Conservation (phyloP, 495 filamentous ascomycete species). For the Clavariopsis aquatica region DNA sequence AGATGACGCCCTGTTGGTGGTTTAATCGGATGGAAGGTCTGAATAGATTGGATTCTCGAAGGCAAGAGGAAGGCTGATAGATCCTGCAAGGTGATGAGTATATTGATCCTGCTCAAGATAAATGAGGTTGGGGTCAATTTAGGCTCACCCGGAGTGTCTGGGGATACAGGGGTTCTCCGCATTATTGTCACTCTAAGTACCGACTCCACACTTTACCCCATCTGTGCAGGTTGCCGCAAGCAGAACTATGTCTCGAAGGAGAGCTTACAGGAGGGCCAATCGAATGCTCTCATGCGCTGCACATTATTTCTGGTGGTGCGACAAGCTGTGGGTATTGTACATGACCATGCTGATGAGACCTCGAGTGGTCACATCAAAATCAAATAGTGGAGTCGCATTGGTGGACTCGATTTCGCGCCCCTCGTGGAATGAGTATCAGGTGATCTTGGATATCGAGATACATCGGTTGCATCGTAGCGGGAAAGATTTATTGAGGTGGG, state of each 20-base stretch:
- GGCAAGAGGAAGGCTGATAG: neutral
- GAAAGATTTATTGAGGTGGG: neutral
- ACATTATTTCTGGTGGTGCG: neutral
- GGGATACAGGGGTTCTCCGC: slow-evolving; percentile 24
- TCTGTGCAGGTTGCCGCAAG: neutral
- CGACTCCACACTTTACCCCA: neutral
- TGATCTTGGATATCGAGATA: neutral
- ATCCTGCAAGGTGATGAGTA: neutral
- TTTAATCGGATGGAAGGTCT: neutral
- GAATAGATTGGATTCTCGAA: neutral
- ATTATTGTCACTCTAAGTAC: slow-evolving; percentile 5
- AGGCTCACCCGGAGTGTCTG: slow-evolving; percentile 15
- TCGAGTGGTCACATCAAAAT: neutral
- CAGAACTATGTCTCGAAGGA: neutral
- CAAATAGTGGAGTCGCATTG: neutral
- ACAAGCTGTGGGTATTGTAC: neutral
- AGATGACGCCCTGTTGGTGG: neutral
- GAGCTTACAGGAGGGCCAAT: neutral
- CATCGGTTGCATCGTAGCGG: neutral
- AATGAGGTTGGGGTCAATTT: slow-evolving; percentile 20
- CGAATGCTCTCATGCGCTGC: neutral
- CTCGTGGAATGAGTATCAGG: slow-evolving; percentile 8
- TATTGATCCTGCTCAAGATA: slow-evolving; percentile 2
- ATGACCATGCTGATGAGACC: neutral
- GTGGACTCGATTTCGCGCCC: neutral